Conservation (phyloP, 768 basidiomycete species). For the Epithele typhae region DNA sequence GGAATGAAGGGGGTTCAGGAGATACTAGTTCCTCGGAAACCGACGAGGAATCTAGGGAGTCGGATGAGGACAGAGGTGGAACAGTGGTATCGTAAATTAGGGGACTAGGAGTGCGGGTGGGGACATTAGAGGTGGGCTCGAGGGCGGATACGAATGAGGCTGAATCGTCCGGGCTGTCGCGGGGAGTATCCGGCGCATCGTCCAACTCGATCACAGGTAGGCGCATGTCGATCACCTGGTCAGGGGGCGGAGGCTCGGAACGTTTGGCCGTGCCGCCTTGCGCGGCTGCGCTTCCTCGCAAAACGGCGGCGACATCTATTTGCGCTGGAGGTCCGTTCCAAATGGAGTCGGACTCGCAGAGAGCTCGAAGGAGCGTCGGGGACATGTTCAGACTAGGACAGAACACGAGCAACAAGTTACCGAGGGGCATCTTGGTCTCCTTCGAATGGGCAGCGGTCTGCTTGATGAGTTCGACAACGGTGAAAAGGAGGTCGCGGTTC, state of each 20-base stretch:
- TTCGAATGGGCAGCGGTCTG: slow-evolving; percentile 63
- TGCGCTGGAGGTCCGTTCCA: slow-evolving; percentile 41
- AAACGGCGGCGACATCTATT: not conserved
- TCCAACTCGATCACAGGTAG: slow-evolving; percentile 11
- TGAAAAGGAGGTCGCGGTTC: slow-evolving; percentile 80
- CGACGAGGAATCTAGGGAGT: slow-evolving; percentile 53
- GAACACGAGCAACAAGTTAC: slow-evolving; percentile 83
- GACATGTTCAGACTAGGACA: slow-evolving; percentile 84
- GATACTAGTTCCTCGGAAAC: slow-evolving; percentile 39
- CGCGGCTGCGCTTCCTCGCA: not conserved
- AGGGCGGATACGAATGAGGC: slow-evolving; percentile 26
- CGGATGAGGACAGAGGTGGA: slow-evolving; percentile 49
- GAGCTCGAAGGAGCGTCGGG: slow-evolving; percentile 62
- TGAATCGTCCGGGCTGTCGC: slow-evolving; percentile 19
- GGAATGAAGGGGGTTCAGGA: slow-evolving; percentile 10
- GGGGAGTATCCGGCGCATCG: slow-evolving; percentile 2
- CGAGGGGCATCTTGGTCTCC: slow-evolving; percentile 89
- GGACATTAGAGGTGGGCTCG: slow-evolving; percentile 26
- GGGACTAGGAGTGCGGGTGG: slow-evolving; percentile 32
- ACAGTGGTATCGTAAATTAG: slow-evolving; percentile 30
- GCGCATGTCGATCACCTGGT: slow-evolving; percentile 5
- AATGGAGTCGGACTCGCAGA: slow-evolving; percentile 67
- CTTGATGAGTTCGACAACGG: slow-evolving; percentile 75
- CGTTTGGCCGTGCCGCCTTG: not conserved
- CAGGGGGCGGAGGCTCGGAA: not conserved